Conservation (phyloP, 176 grass and related monocot genomes). For the Pharus latifolius region DNA sequence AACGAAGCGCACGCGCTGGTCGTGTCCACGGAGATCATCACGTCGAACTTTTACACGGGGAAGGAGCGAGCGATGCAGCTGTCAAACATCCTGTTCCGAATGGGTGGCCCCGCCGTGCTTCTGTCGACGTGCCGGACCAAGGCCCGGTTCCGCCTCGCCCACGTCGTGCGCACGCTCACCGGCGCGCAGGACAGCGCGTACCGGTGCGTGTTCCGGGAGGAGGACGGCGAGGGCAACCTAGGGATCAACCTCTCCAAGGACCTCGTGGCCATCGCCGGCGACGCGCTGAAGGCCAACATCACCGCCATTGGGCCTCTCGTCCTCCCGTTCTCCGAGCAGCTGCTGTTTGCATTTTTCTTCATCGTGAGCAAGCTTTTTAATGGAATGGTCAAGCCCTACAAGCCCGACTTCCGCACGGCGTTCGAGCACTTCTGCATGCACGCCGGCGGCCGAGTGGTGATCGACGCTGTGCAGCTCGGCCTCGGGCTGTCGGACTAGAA, state of each 20-base stretch:
- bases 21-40: constrained; percentile 7
- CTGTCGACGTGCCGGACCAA: background rate
- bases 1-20: background rate
- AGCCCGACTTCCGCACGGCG: background rate
- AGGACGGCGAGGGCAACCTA: constrained; percentile 18
- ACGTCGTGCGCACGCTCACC: background rate
- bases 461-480: background rate
- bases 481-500: background rate
- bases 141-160: background rate
- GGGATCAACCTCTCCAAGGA: constrained; percentile 1
- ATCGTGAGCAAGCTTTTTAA: background rate
- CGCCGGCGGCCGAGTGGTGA: background rate
- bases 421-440: constrained; percentile 7
- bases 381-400: background rate
- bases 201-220: background rate
- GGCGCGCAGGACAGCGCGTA: background rate
- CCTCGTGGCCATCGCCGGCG: background rate
- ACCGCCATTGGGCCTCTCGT: background rate
- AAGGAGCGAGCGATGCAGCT: constrained; percentile 9
- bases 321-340: constrained; percentile 1
- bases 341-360: background rate
- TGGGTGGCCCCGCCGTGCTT: constrained; percentile 5
- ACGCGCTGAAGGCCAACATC: background rate
- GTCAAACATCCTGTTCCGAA: constrained; percentile 19
- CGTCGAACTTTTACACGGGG: background rate